These are phyloP conservation scores for Pseudisothecium myosuroides DNA, from an alignment of 225 moss, liverwort and hornwort genomes.

Conservation along the genomic window DNA sequence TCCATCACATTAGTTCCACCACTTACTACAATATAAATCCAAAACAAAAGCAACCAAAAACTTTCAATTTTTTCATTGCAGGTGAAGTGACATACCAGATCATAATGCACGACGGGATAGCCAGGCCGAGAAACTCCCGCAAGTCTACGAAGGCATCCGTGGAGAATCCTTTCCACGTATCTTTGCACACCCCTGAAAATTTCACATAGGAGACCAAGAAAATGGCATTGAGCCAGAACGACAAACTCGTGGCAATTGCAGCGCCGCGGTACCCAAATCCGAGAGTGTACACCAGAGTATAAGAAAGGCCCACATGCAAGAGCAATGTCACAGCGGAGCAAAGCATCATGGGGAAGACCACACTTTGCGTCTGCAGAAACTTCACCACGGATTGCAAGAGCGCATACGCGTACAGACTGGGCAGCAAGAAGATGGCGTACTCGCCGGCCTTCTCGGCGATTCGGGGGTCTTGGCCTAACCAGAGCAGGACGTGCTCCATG, in stretches of 20 bases:
- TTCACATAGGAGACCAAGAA: constrained; percentile 25
- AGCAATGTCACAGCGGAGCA: constrained; percentile 21
- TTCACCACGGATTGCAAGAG: constrained; percentile 69
- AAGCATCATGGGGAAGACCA: constrained; percentile 52
- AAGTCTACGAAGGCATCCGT: constrained; percentile 37
- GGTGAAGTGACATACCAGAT: constrained; percentile 28
- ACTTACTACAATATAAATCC: not conserved
- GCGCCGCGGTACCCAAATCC: constrained; percentile 44
- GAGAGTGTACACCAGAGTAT: constrained; percentile 16
- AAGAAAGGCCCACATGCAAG: constrained; percentile 28
- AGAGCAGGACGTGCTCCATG: constrained; percentile 60
- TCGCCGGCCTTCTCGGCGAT: constrained; percentile 67
- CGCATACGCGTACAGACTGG: constrained; percentile 64
- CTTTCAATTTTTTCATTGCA: not conserved
- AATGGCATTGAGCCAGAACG: constrained; percentile 33
- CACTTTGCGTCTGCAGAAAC: constrained; percentile 62
- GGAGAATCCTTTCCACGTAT: constrained; percentile 57
- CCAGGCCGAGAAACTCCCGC: constrained; percentile 42
- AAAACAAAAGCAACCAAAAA: not conserved
- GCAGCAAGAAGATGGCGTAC: constrained; percentile 58
- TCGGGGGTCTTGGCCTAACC: constrained; percentile 43
- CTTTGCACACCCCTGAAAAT: constrained; percentile 26
- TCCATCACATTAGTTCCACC: not conserved
- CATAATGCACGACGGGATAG: constrained; percentile 68
- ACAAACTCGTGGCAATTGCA: constrained; percentile 47